Evolutionary conservation across 2,329 filamentous ascomycete species (phyloP).

Genomic region (Colletotrichum caudatum): DNA sequence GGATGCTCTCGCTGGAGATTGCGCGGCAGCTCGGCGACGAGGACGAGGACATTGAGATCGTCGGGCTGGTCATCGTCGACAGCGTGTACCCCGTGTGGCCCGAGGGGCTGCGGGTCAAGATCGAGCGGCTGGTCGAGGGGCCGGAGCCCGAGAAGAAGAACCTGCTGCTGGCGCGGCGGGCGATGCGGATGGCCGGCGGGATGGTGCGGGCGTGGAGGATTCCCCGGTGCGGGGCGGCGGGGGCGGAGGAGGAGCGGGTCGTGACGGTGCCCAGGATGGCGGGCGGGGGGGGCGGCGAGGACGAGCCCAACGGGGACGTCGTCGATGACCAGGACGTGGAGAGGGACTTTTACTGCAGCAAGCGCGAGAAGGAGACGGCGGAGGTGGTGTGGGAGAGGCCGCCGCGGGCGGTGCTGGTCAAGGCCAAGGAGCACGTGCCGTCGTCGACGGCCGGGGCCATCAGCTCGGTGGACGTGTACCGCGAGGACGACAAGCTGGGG

Average conservation of each 20-base stretch:
- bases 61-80: constrained; percentile 67
- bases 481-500: constrained; percentile 58
- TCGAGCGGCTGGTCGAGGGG: constrained; percentile 35
- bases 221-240: constrained; percentile 50
- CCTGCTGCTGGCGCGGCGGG: constrained; percentile 51
- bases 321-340: background rate
- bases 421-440: constrained; percentile 57
- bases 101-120: constrained; percentile 39
- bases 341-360: constrained; percentile 21
- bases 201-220: constrained; percentile 57
- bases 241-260: background rate
- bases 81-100: constrained; percentile 55
- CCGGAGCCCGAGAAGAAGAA: constrained; percentile 52
- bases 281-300: background rate
- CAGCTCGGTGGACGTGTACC: constrained; percentile 57
- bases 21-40: constrained; percentile 55
- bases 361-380: constrained; percentile 33
- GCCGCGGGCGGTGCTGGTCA: constrained; percentile 60
- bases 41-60: constrained; percentile 51
- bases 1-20: constrained; percentile 64
- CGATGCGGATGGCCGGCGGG: constrained; percentile 57
- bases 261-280: background rate
- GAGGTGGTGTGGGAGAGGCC: constrained; percentile 44
- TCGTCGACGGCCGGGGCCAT: constrained; percentile 46
- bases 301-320: background rate